Conservation (phyloP, 2,329 filamentous ascomycete species). For the Aspergillus calidoustus region DNA sequence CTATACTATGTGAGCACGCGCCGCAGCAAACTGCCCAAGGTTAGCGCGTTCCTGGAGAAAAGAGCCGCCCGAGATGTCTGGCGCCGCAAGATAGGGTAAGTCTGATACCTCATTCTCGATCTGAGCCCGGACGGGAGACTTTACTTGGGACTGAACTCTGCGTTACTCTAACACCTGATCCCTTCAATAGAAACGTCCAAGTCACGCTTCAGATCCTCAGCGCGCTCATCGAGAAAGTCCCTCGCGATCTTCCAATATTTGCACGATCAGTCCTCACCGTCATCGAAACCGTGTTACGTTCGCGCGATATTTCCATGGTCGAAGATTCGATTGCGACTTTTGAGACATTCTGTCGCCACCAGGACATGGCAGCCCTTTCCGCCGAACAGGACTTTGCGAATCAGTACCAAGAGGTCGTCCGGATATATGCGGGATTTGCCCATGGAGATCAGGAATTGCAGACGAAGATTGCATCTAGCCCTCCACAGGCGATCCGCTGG, state of each 20-base stretch:
- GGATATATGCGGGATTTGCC: conserved; percentile 78
- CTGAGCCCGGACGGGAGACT: neutral
- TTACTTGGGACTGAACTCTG: too few relatives aligned
- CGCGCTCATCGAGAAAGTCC: conserved; percentile 89
- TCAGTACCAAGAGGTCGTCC: conserved; percentile 82
- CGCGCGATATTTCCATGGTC: conserved; percentile 87
- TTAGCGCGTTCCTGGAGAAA: conserved; percentile 92
- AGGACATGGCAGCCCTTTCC: conserved; percentile 82
- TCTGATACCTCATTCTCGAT: conserved; percentile 20
- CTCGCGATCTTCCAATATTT: conserved; percentile 87
- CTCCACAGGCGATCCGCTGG: conserved; percentile 79
- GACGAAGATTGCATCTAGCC: conserved; percentile 62
- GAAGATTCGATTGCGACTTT: conserved; percentile 88
- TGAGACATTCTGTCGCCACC: conserved; percentile 83
- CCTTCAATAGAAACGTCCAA: conserved; percentile 74
- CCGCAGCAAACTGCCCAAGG: conserved; percentile 93
- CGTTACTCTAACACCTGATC: conserved; percentile 15
- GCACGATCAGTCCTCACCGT: conserved; percentile 83
- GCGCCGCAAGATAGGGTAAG: conserved; percentile 82
- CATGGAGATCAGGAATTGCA: conserved; percentile 59
- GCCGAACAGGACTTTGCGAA: conserved; percentile 82
- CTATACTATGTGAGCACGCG: conserved; percentile 96
- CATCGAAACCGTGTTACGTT: conserved; percentile 79
- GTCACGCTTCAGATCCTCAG: conserved; percentile 92
- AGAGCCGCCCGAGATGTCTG: conserved; percentile 91